Percentiles rank a stretch among this genome's conserved stretches.
Evolutionary conservation across 148 eudicot genomes (phyloP).

Genomic region (Camellia granthamiana): DNA sequence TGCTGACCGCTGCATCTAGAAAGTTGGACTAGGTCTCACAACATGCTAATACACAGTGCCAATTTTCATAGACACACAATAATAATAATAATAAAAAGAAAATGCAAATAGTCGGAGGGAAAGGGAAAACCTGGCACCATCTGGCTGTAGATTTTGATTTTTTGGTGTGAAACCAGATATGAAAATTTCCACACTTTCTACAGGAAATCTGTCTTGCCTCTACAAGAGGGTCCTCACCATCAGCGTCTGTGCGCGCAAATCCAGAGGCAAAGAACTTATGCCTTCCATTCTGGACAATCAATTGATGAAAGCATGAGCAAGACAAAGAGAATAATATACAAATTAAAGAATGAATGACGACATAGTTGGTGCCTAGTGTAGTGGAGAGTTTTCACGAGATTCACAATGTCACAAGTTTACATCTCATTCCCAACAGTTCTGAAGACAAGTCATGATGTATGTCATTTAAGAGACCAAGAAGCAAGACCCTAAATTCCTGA

Average conservation of each 20-base stretch:
- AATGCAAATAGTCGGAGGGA: neutral
- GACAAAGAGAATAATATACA: neutral
- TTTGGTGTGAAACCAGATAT: conserved; percentile 73
- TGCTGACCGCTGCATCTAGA: neutral
- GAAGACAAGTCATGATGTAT: neutral
- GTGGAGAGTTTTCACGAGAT: neutral
- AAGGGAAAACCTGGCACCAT: conserved; percentile 86
- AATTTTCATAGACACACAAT: neutral
- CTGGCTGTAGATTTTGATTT: conserved; percentile 83
- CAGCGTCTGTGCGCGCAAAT: conserved; percentile 61
- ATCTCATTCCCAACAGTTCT: neutral
- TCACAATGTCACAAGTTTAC: neutral
- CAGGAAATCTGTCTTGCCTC: conserved; percentile 81
- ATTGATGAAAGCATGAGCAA: conserved; percentile 17
- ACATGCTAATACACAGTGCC: neutral
- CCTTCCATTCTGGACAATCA: conserved; percentile 59
- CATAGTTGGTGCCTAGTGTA: neutral
- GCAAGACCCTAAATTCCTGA: neutral
- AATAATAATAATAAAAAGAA: neutral
- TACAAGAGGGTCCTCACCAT: conserved; percentile 56
- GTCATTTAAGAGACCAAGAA: neutral
- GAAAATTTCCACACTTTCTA: conserved; percentile 84
- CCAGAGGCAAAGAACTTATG: conserved; percentile 59
- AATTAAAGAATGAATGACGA: neutral
- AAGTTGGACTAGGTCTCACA: neutral